phyloP scores from a whole-genome alignment of 78 protist genomes.

The Dictyostelium brefeldianum region DNA sequence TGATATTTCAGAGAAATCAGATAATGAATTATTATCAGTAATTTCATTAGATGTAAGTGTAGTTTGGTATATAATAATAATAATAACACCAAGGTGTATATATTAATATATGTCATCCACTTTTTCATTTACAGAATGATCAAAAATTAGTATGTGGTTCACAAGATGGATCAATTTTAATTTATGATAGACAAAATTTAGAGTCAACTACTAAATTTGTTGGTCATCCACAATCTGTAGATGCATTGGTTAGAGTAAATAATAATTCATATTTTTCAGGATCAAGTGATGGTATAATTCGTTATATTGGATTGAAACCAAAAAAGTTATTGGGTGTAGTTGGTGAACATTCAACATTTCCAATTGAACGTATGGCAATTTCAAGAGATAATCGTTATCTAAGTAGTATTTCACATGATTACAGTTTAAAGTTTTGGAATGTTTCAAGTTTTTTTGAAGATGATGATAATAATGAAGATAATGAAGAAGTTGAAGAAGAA shows the following conservation, averaged over 20 bases:
- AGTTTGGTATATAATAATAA: too few relatives aligned
- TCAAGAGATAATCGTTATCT: slow-evolving; percentile 67
- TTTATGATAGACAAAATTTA: slow-evolving; percentile 55
- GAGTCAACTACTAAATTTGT: slow-evolving; percentile 47
- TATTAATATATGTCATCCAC: too few relatives aligned
- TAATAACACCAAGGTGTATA: not conserved
- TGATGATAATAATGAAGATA: slow-evolving; percentile 25
- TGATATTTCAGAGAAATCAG: slow-evolving; percentile 73
- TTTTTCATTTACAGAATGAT: not conserved
- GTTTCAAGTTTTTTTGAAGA: slow-evolving; percentile 56
- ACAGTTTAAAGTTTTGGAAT: slow-evolving; percentile 72
- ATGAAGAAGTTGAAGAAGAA: slow-evolving; percentile 11
- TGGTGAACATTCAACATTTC: slow-evolving; percentile 72
- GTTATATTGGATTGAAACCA: slow-evolving; percentile 61
- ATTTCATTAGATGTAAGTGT: slow-evolving; percentile 32
- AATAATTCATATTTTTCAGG: slow-evolving; percentile 46
- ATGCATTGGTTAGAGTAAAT: slow-evolving; percentile 54
- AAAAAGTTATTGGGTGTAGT: slow-evolving; percentile 62
- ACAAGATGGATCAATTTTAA: slow-evolving; percentile 67
- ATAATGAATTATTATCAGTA: slow-evolving; percentile 73
- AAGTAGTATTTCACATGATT: slow-evolving; percentile 72
- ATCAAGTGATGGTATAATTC: slow-evolving; percentile 77
- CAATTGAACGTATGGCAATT: slow-evolving; percentile 56
- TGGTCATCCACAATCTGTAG: slow-evolving; percentile 78
- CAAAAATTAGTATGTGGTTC: slow-evolving; percentile 74